Percentiles rank a stretch among this genome's conserved stretches.
phyloP scores from a whole-genome alignment of 108 stramenopile genomes.

The Fragilariopsis cylindrus region DNA sequence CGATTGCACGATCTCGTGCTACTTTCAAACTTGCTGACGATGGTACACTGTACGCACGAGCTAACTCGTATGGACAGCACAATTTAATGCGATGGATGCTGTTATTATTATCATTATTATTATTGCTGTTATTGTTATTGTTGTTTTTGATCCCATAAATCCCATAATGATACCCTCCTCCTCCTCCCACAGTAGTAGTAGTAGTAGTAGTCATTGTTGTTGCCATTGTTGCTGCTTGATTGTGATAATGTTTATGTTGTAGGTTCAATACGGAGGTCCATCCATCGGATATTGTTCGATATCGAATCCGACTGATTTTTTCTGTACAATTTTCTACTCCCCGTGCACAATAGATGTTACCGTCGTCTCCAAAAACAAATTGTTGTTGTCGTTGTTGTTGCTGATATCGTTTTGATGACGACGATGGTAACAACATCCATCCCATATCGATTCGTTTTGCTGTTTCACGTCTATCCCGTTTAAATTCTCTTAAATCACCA shows the following conservation, averaged over 20 bases:
- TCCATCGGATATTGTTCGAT: not conserved
- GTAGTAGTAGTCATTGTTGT: too few relatives aligned
- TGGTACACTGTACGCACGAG: not conserved
- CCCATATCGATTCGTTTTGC: constrained; percentile 3
- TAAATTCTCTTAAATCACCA: not conserved
- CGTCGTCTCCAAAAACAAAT: not conserved
- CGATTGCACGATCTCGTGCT: constrained; percentile 6
- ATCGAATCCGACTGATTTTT: not conserved
- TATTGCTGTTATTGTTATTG: too few relatives aligned
- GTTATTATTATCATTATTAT: not conserved
- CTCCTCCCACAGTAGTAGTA: too few relatives aligned
- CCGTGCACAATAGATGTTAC: not conserved
- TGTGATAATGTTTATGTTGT: not conserved
- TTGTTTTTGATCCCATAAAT: too few relatives aligned
- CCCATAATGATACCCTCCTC: too few relatives aligned
- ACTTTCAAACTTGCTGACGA: constrained; percentile 2
- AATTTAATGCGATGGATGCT: not conserved
- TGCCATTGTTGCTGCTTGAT: too few relatives aligned
- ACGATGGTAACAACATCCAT: not conserved
- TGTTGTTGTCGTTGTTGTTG: not conserved
- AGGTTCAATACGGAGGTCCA: constrained; percentile 6
- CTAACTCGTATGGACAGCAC: constrained; percentile 7
- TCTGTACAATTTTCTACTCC: constrained; percentile 9
- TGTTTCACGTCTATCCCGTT: constrained; percentile 5
- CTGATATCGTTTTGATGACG: not conserved